Evolutionary conservation across 2,329 filamentous ascomycete genomes (phyloP).

Genomic region (Pestalotiopsis sp.): DNA sequence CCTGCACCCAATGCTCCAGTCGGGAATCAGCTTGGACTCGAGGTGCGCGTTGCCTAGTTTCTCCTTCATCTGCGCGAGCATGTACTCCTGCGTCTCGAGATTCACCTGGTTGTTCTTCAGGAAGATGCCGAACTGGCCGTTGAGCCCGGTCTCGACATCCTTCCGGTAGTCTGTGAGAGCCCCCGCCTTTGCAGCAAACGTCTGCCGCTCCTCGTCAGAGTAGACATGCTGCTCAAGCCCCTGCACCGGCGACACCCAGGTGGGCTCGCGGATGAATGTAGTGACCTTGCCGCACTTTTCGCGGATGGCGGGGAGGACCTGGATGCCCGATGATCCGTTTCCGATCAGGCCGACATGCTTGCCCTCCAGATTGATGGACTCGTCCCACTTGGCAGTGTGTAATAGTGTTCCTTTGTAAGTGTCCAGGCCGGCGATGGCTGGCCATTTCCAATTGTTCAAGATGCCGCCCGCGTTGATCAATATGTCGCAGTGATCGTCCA

Average conservation of each 20-base stretch:
- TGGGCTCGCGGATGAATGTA: slow-evolving; percentile 51
- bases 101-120: slow-evolving; percentile 41
- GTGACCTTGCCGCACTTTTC: slow-evolving; percentile 43
- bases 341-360: slow-evolving; percentile 45
- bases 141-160: slow-evolving; percentile 45
- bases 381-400: slow-evolving; percentile 46
- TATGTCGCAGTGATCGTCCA: slow-evolving; percentile 1
- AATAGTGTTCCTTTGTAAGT: slow-evolving; percentile 46
- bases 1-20: slow-evolving; percentile 26
- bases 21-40: slow-evolving; percentile 44
- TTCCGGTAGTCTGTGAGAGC: slow-evolving; percentile 42
- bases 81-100: slow-evolving; percentile 39
- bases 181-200: slow-evolving; percentile 42
- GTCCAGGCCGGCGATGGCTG: slow-evolving; percentile 44
- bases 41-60: slow-evolving; percentile 45
- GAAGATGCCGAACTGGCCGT: slow-evolving; percentile 48
- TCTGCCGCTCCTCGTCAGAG: slow-evolving; percentile 36
- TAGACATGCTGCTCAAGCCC: slow-evolving; percentile 45
- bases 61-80: slow-evolving; percentile 40
- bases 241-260: slow-evolving; percentile 48
- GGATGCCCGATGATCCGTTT: slow-evolving; percentile 43
- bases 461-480: slow-evolving; percentile 46
- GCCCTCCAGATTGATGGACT: slow-evolving; percentile 36
- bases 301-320: slow-evolving; percentile 48
- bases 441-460: slow-evolving; percentile 54